Evolutionary conservation across 139 green algal species (phyloP), one percentile per base, ranked within the genome.

Genomic region (Chlamydomonas incerta): DNA sequence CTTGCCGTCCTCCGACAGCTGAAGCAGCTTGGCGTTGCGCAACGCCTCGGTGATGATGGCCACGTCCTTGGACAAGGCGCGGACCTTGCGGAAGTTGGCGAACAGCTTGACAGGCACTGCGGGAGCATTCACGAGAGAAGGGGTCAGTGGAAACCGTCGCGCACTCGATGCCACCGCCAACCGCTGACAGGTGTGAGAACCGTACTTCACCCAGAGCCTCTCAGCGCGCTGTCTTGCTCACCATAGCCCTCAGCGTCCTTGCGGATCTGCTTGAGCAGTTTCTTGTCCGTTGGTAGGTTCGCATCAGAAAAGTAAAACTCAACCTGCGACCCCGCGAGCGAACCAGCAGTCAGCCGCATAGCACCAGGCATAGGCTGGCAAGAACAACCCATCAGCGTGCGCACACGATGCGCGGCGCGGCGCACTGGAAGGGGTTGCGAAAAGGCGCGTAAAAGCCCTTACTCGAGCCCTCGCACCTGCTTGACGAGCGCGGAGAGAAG

Each of bases 281-380:
- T 95, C 75, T 93, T 93, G 74, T 97, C 94, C 0, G 91, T 95
- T 4, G 93, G 93, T 41, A 96, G 90, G 83, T 95, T 97, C n/a
- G 89, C 87, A 52, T 97, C 93, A 62, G 83, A 90, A 79, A 96
- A 96, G 77, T 97, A 97, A 50, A 96, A 96, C 85, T 96, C 94
- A 23, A 97, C 88, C 90, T 97, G 90, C 21, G 60, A 29, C 21
- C 20, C 13, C 1, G 34, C 4, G 26, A 37, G 23, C 18, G 29
- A 34, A 9, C 20, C 33, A 21, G 68, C 57, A 8, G 20, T 4
- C 57, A 26, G n/a, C n/a, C n/a, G n/a, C n/a, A n/a, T n/a, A n/a
- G n/a, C n/a, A n/a, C n/a, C n/a, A n/a, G n/a, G n/a, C n/a, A n/a
- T n/a, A n/a, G n/a, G n/a, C n/a, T n/a, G n/a, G n/a, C n/a, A n/a